Base-by-base conservation (phyloP, 1,284 basidiomycete genomes). In the Sporisorium exsertum region DNA sequence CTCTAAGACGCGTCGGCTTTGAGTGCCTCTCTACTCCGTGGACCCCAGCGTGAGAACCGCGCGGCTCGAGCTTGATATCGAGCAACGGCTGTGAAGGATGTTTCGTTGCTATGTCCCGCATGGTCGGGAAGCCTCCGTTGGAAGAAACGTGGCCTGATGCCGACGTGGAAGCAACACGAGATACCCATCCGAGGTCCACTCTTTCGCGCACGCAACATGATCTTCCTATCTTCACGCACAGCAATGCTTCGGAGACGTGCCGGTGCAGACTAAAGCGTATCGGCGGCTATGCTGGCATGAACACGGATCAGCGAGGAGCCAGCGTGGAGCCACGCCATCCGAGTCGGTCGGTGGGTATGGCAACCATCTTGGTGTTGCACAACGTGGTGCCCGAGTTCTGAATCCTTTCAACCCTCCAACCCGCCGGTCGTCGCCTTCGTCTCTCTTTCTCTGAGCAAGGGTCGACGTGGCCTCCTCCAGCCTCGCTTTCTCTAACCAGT, bases 221-320 rank as follows among this genome's bases (percentile, higher is more conserved):
- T 12, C 35, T 5, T 37, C 35, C 13, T 37, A 37, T 37, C 35
- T 37, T 7, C 37, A 5, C 2, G 37, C 2, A 5, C 16, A 40
- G 5, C 5, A 10, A 5, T 26, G 27, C 13, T n/a, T 53, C 51
- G 51, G 50, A 22, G 51, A 53, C 16, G 35, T 12, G 33, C 50
- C 50, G 50, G 18, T 1, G 13, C 12, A 32, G 27, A 42, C 9
- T 15, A 33, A 26, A 33, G 20, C 33, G 24, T 27, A 40, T 54
- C 40, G 26, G 26, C 32, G 52, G 37, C 52, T 54, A 40, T 54
- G 52, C 40, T 40, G 35, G 37, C 26, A 40, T 47, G 46, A 47
- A 47, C 20, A 27, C 24, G 10, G 0, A 29, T 22, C 18, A 15
- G 35, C 35, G 29, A 18, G 52, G 52, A 54, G 52, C 18, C 18